Evolutionary conservation across 2,329 filamentous ascomycete genomes (phyloP).

Genomic region (Ophiostoma himal-ulmi): DNA sequence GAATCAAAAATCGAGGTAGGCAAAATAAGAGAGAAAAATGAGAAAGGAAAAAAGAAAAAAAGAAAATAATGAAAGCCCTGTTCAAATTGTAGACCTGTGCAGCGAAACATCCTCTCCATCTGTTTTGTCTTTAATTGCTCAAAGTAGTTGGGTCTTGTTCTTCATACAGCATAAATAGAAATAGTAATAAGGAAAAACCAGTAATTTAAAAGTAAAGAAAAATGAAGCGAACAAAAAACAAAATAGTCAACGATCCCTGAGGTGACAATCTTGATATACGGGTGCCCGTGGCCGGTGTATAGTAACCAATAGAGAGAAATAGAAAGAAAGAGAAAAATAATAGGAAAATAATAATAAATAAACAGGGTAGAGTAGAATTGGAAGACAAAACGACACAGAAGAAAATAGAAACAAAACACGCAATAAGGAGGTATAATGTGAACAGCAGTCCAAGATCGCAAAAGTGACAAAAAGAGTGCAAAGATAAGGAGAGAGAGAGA

Average conservation of each 20-base stretch:
- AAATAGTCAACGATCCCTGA: background rate
- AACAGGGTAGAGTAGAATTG: background rate
- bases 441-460: conserved; percentile 7
- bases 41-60: background rate
- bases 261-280: conserved; percentile 18
- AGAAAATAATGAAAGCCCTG: background rate
- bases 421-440: conserved; percentile 9
- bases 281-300: conserved; percentile 10
- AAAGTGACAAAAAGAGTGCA: conserved; percentile 4
- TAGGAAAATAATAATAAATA: background rate
- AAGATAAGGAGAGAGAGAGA: background rate
- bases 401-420: conserved; percentile 2
- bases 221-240: background rate
- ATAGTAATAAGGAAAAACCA: background rate
- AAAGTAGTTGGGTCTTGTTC: conserved; percentile 7
- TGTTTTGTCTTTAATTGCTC: conserved; percentile 8
- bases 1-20: background rate
- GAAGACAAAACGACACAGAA: background rate
- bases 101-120: background rate
- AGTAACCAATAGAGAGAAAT: background rate
- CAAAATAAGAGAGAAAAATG: background rate
- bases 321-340: background rate
- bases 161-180: background rate
- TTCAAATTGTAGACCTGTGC: background rate
- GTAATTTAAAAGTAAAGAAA: background rate